phyloP scores from a whole-genome alignment of 2,329 filamentous ascomycete genomes.

The Truncatella angustata region DNA sequence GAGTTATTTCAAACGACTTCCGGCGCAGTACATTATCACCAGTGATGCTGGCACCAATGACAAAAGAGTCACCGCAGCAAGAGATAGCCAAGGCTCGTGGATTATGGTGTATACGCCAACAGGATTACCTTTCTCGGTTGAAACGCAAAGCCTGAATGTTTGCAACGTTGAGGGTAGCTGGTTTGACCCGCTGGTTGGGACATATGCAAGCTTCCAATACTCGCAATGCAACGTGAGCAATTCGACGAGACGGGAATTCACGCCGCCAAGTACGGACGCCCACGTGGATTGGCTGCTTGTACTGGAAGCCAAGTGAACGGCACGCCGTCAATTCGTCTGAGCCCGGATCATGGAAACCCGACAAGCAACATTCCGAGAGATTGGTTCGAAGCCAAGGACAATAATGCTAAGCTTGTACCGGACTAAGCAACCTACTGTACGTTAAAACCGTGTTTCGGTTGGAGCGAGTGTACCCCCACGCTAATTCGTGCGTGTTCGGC shows the following conservation, averaged over 20 bases:
- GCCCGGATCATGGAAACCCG: background rate
- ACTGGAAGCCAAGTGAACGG: slow-evolving; percentile 4
- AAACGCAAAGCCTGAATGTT: slow-evolving; percentile 11
- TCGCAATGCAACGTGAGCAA: slow-evolving; percentile 8
- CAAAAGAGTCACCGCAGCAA: slow-evolving; percentile 15
- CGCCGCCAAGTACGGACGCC: slow-evolving; percentile 9
- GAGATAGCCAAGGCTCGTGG: slow-evolving; percentile 15
- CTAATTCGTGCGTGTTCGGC: no score
- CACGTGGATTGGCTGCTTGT: slow-evolving; percentile 18
- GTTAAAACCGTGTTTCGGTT: no score
- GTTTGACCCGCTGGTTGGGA: slow-evolving; percentile 14
- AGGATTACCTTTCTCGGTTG: slow-evolving; percentile 14
- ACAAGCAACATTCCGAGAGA: background rate
- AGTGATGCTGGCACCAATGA: slow-evolving; percentile 15
- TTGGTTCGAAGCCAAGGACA: no score
- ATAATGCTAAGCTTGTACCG: no score
- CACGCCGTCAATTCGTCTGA: background rate
- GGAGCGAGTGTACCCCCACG: no score
- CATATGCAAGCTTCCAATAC: slow-evolving; percentile 13
- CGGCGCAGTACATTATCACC: slow-evolving; percentile 14
- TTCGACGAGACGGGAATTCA: slow-evolving; percentile 11
- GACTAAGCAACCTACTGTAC: no score
- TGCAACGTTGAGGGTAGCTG: slow-evolving; percentile 15
- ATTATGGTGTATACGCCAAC: slow-evolving; percentile 19
- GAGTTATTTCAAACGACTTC: slow-evolving; percentile 13